These are phyloP conservation scores for Agrocybe pediades DNA, from an alignment of 768 basidiomycete species.

Conservation along the genomic window DNA sequence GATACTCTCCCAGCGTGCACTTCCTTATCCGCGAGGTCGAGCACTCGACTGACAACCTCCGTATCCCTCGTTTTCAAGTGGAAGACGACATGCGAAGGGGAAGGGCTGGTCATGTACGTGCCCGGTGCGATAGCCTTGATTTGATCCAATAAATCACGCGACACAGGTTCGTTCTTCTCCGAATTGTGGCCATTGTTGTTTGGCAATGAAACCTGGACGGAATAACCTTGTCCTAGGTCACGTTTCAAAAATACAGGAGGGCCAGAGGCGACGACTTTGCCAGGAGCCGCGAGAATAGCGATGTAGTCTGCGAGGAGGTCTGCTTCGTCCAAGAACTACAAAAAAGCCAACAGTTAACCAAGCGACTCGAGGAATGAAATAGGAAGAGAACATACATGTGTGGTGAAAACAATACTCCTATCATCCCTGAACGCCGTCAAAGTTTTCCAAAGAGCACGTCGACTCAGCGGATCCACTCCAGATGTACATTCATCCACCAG, in stretches of 20 bases:
- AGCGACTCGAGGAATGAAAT: too few species aligned
- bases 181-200: conserved; percentile 14
- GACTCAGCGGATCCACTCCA: conserved; percentile 80
- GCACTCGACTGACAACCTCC: conserved; percentile 51
- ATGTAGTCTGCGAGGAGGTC: conserved; percentile 79
- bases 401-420: conserved; percentile 75
- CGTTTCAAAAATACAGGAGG: conserved; percentile 74
- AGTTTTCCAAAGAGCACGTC: conserved; percentile 77
- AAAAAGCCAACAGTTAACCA: neutral
- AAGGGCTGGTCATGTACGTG: conserved; percentile 40
- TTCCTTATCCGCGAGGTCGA: conserved; percentile 54
- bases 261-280: conserved; percentile 72
- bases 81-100: conserved; percentile 48
- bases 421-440: conserved; percentile 67
- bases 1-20: conserved; percentile 36
- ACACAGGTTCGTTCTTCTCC: conserved; percentile 16
- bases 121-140: conserved; percentile 50
- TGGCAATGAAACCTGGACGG: conserved; percentile 53
- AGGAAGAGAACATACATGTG: conserved; percentile 52
- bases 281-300: conserved; percentile 74
- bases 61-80: conserved; percentile 67
- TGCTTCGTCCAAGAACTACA: conserved; percentile 75
- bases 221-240: conserved; percentile 72
- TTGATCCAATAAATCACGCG: conserved; percentile 35
- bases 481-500: conserved; percentile 74